phyloP scores from a whole-genome alignment of 106 monocot species.

The Platanthera guangdongensis region DNA sequence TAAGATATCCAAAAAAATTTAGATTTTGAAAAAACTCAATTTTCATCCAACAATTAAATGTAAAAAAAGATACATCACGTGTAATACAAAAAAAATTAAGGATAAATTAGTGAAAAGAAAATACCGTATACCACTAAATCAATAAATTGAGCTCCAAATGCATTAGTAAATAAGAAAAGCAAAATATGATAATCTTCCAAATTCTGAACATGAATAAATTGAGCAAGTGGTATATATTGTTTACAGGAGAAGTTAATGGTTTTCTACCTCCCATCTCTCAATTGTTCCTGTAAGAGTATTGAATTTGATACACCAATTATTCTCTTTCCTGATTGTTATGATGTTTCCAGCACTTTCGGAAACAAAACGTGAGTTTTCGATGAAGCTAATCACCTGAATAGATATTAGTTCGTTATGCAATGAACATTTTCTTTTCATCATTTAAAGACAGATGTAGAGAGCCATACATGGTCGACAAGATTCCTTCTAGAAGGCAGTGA shows the following conservation, averaged over 20 bases:
- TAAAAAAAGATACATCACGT: not conserved
- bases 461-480: slow-evolving; percentile 41
- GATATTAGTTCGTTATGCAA: not conserved
- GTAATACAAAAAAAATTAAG: not conserved
- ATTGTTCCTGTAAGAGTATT: slow-evolving; percentile 56
- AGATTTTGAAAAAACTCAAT: not conserved
- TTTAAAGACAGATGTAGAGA: not conserved
- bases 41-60: not conserved
- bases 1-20: not conserved
- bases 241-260: not conserved
- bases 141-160: not conserved
- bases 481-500: slow-evolving; percentile 36
- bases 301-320: slow-evolving; percentile 52
- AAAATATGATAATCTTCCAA: not conserved
- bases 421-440: not conserved
- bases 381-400: slow-evolving; percentile 49
- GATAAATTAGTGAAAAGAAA: not conserved
- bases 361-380: slow-evolving; percentile 13
- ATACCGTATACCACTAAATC: not conserved
- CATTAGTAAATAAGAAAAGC: not conserved
- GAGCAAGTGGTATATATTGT: not conserved
- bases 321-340: slow-evolving; percentile 30
- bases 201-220: not conserved
- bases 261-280: slow-evolving; percentile 73
- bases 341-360: slow-evolving; percentile 31